These are phyloP conservation scores for Ceratocystis lukuohia DNA, from an alignment of 2,329 filamentous ascomycete genomes.

Conservation along the genomic window DNA sequence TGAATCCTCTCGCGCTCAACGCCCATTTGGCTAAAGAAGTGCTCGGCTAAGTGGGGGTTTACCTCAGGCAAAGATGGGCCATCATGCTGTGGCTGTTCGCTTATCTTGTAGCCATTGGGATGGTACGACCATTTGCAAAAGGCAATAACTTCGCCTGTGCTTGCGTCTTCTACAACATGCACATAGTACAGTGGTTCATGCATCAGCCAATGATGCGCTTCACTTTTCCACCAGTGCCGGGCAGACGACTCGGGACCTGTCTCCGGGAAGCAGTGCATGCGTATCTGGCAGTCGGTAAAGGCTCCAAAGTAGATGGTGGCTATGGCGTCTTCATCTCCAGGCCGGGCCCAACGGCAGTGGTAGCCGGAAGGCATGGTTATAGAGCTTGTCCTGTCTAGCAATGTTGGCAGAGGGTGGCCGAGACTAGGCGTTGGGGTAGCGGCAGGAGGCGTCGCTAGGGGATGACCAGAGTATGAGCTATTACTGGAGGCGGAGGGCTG, in stretches of 20 bases:
- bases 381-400: neutral
- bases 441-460: neutral
- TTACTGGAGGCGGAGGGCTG: neutral
- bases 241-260: neutral
- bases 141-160: constrained; percentile 13
- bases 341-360: constrained; percentile 12
- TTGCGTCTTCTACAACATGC: neutral
- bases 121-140: constrained; percentile 20
- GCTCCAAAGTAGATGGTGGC: constrained; percentile 16
- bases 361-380: constrained; percentile 12
- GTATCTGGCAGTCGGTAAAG: constrained; percentile 12
- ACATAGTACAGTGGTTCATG: constrained; percentile 15
- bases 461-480: neutral
- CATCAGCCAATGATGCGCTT: constrained; percentile 15
- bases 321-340: constrained; percentile 14
- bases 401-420: neutral
- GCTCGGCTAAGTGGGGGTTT: constrained; percentile 12
- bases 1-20: constrained; percentile 14
- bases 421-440: neutral
- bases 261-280: constrained; percentile 17
- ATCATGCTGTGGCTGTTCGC: neutral
- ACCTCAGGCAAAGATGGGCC: neutral
- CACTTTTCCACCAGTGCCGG: constrained; percentile 14
- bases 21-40: constrained; percentile 17
- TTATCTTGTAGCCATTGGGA: constrained; percentile 12